Conservation (phyloP, 1,284 basidiomycete genomes). For the Moesziomyces antarcticus region DNA sequence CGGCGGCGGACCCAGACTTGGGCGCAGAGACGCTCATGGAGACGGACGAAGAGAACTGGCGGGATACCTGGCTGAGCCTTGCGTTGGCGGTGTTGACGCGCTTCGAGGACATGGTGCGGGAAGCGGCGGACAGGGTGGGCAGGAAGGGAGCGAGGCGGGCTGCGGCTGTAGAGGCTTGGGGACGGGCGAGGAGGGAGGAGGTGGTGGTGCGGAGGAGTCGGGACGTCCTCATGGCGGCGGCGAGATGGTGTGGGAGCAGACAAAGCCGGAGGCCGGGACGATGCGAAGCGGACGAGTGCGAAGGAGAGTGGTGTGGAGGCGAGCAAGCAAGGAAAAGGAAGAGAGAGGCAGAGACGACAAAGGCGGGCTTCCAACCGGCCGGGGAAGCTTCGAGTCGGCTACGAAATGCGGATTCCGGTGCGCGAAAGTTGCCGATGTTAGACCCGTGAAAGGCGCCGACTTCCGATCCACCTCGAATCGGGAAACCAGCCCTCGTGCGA, state of each 20-base stretch:
- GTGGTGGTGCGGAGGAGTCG: constrained; percentile 28
- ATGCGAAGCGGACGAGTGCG: not conserved
- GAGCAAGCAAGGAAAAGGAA: too few relatives aligned
- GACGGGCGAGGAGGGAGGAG: constrained; percentile 23
- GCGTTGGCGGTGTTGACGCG: constrained; percentile 23
- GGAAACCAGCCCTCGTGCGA: too few relatives aligned
- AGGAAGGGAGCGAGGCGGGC: constrained; percentile 1
- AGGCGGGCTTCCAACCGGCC: too few relatives aligned
- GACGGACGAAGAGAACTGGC: constrained; percentile 25
- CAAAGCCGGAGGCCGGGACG: not conserved
- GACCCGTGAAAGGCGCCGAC: not conserved
- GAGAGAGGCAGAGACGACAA: too few relatives aligned
- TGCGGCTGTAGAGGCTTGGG: constrained; percentile 4
- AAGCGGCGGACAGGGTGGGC: not conserved
- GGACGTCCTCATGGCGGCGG: constrained; percentile 41
- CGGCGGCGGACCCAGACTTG: constrained; percentile 3
- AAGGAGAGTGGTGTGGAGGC: constrained; percentile 2
- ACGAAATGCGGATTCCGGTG: constrained; percentile 17
- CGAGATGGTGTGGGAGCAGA: not conserved
- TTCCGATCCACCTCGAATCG: too few relatives aligned
- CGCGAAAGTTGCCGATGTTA: not conserved
- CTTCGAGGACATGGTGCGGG: constrained; percentile 24
- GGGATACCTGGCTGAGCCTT: constrained; percentile 36
- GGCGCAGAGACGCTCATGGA: constrained; percentile 23
- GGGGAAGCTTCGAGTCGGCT: constrained; percentile 7